Evolutionary conservation across 768 basidiomycete genomes (phyloP).

Genomic region (Termitomyces titanicus): DNA sequence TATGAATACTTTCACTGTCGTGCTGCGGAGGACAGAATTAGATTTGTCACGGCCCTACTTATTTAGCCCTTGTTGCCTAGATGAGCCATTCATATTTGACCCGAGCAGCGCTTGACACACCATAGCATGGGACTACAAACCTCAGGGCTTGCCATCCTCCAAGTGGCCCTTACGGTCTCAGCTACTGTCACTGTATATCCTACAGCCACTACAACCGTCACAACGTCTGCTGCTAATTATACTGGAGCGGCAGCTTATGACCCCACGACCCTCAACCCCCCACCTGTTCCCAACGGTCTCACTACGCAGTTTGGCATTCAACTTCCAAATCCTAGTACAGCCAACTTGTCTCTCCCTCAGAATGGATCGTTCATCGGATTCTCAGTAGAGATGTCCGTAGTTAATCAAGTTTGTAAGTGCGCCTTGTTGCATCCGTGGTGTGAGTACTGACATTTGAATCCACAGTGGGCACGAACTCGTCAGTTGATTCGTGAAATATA

Average conservation of each 20-base stretch:
- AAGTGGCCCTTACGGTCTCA: conserved; percentile 8
- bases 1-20: neutral
- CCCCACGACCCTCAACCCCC: conserved; percentile 43
- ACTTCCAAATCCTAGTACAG: conserved; percentile 20
- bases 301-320: conserved; percentile 43
- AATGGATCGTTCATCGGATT: conserved; percentile 49
- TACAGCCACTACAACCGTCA: conserved; percentile 19
- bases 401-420: conserved; percentile 45
- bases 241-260: conserved; percentile 54
- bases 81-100: neutral
- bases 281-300: conserved; percentile 45
- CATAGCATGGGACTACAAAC: neutral
- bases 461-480: conserved; percentile 10
- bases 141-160: conserved; percentile 7
- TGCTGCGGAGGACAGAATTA: conserved; percentile 1
- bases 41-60: neutral
- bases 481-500: neutral
- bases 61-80: neutral
- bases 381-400: conserved; percentile 61
- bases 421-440: conserved; percentile 20
- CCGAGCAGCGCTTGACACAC: neutral
- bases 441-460: neutral
- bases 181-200: conserved; percentile 31
- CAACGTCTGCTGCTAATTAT: conserved; percentile 36
- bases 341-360: conserved; percentile 14